Percentiles rank a stretch among this genome's conserved stretches.
phyloP scores from a whole-genome alignment of 2,329 filamentous ascomycete genomes.

The Ampelomyces quisqualis region DNA sequence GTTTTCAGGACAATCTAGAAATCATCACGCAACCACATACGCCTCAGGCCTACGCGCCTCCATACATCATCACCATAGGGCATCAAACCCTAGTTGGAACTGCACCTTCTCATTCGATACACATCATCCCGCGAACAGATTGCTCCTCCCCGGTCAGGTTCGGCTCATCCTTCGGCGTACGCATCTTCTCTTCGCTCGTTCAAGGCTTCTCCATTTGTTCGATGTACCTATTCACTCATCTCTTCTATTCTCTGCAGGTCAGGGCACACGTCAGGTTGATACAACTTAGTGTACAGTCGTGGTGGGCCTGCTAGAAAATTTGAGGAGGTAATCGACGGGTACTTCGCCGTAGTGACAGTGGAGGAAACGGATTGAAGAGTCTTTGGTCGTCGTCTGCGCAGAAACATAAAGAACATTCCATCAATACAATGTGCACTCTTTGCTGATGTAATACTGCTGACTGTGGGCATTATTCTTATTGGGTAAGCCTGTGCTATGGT shows the following conservation, averaged over 20 bases:
- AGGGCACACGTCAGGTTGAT: conserved; percentile 13
- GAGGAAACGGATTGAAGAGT: conserved; percentile 23
- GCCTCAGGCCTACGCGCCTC: conserved; percentile 34
- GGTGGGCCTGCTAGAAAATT: conserved; percentile 17
- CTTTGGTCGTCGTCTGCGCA: conserved; percentile 23
- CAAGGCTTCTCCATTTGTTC: conserved; percentile 13
- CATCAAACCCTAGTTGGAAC: conserved; percentile 20
- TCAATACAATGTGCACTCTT: background rate
- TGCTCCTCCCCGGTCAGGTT: conserved; percentile 13
- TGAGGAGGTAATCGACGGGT: conserved; percentile 22
- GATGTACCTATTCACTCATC: conserved; percentile 26
- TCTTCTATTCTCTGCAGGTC: conserved; percentile 33
- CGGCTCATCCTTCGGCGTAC: conserved; percentile 8
- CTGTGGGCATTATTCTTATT: background rate
- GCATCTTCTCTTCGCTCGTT: conserved; percentile 7
- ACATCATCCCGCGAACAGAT: conserved; percentile 18
- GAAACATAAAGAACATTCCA: conserved; percentile 28
- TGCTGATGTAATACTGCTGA: background rate
- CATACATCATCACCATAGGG: conserved; percentile 22
- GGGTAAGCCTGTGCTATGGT: too few species aligned
- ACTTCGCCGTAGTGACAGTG: conserved; percentile 32
- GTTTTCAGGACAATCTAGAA: conserved; percentile 34
- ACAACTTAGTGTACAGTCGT: conserved; percentile 25
- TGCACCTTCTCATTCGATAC: conserved; percentile 22
- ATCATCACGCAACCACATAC: conserved; percentile 39